phyloP scores from a whole-genome alignment of 768 basidiomycete species.

The Cystofilobasidium bisporidii region DNA sequence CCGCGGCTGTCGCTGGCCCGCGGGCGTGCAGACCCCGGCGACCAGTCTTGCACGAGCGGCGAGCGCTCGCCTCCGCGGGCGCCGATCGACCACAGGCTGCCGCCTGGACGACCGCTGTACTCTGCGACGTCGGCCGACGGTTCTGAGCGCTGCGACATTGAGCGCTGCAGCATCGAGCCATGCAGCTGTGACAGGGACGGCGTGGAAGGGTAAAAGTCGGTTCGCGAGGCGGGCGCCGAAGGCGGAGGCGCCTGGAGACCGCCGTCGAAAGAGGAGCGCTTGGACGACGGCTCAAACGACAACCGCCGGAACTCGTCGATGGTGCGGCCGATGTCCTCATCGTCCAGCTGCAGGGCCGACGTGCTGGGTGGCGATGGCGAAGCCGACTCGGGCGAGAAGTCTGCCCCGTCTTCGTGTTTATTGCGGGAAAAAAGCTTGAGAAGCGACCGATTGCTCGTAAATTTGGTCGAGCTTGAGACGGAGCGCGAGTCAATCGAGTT shows the following conservation, averaged over 20 bases:
- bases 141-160: not conserved
- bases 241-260: slow-evolving; percentile 18
- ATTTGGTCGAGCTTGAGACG: not conserved
- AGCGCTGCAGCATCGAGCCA: not conserved
- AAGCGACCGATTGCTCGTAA: slow-evolving; percentile 9
- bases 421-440: slow-evolving; percentile 18
- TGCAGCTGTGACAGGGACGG: not conserved
- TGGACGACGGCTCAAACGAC: slow-evolving; percentile 10
- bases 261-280: not conserved
- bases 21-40: not conserved
- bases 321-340: slow-evolving; percentile 19
- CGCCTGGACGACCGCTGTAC: slow-evolving; percentile 3
- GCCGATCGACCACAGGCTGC: slow-evolving; percentile 5
- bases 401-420: slow-evolving; percentile 2
- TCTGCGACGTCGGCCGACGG: not conserved
- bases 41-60: slow-evolving; percentile 7
- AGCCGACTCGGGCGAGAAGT: slow-evolving; percentile 7
- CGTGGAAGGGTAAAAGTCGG: slow-evolving; percentile 33
- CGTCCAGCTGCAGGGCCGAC: slow-evolving; percentile 11
- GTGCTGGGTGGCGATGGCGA: slow-evolving; percentile 21
- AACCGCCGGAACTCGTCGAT: slow-evolving; percentile 16
- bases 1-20: not conserved
- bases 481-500: slow-evolving; percentile 18
- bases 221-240: slow-evolving; percentile 34
- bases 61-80: not conserved